A percentile compares a stretch with the other conserved stretches of the same genome.
Evolutionary conservation across 305 asterid genomes (phyloP).

Genomic region (Solanum aculeatissimum): DNA sequence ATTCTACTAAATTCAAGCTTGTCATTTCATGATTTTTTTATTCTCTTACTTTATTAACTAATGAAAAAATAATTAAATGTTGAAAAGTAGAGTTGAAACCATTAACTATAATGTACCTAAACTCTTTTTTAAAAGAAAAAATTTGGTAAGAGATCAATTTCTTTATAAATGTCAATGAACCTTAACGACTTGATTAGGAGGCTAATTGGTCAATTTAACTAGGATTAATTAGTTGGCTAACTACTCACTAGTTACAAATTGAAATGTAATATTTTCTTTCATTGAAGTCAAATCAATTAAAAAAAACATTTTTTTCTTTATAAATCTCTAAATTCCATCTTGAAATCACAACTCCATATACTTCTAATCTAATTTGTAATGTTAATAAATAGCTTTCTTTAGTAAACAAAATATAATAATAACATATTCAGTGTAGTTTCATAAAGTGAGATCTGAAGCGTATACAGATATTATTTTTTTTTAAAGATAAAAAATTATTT

Average conservation of each 20-base stretch:
- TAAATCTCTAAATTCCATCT: neutral
- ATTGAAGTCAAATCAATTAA: neutral
- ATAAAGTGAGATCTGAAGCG: fast-evolving
- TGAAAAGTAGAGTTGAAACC: neutral
- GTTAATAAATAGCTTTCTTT: neutral
- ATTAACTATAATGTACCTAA: neutral
- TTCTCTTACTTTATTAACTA: neutral
- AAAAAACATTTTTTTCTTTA: neutral
- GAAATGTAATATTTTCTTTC: neutral
- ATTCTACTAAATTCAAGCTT: neutral
- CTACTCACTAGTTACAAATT: neutral
- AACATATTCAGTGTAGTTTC: neutral
- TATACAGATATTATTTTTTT: neutral
- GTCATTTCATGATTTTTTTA: neutral
- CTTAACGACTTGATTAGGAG: neutral
- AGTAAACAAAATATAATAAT: neutral
- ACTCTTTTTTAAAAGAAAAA: neutral
- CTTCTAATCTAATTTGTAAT: neutral
- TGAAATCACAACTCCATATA: neutral
- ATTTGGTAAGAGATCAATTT: neutral
- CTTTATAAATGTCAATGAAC: neutral
- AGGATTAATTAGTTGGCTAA: neutral
- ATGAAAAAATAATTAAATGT: neutral
- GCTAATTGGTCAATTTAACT: neutral
- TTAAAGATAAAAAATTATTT: neutral